Percentiles rank a stretch among this genome's conserved stretches.
phyloP scores from a whole-genome alignment of 306 rosid genomes.

The Cucumis hystrix region DNA sequence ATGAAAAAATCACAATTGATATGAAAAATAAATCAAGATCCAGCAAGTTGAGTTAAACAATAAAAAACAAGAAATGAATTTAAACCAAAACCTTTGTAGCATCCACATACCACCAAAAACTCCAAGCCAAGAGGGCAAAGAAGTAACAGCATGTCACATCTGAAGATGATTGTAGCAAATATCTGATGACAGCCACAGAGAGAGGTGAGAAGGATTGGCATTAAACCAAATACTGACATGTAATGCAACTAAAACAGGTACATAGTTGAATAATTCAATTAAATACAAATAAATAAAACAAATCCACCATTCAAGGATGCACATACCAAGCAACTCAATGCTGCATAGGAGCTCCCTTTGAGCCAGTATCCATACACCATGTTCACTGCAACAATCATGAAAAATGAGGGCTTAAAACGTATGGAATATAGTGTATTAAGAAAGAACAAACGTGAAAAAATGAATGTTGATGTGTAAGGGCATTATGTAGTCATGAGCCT shows the following conservation, averaged over 20 bases:
- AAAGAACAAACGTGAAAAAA: neutral
- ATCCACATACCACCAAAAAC: conserved; percentile 58
- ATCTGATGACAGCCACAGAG: conserved; percentile 38
- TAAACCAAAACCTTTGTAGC: neutral
- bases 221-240: neutral
- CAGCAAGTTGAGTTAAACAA: too few relatives aligned
- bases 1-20: too few relatives aligned
- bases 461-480: neutral
- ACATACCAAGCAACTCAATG: conserved; percentile 66
- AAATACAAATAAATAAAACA: neutral
- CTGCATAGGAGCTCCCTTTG: conserved; percentile 50
- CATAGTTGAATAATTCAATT: neutral
- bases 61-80: neutral
- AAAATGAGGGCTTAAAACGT: neutral
- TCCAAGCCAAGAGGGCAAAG: conserved; percentile 68
- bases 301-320: neutral
- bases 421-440: neutral
- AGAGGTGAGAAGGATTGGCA: neutral
- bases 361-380: conserved; percentile 83
- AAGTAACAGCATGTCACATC: conserved; percentile 86
- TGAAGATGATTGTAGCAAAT: conserved; percentile 61
- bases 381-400: conserved; percentile 44
- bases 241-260: neutral
- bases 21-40: too few relatives aligned
- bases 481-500: neutral